These are phyloP conservation scores for Xylaria palmicola DNA, from an alignment of 495 filamentous ascomycete species.

Conservation along the genomic window DNA sequence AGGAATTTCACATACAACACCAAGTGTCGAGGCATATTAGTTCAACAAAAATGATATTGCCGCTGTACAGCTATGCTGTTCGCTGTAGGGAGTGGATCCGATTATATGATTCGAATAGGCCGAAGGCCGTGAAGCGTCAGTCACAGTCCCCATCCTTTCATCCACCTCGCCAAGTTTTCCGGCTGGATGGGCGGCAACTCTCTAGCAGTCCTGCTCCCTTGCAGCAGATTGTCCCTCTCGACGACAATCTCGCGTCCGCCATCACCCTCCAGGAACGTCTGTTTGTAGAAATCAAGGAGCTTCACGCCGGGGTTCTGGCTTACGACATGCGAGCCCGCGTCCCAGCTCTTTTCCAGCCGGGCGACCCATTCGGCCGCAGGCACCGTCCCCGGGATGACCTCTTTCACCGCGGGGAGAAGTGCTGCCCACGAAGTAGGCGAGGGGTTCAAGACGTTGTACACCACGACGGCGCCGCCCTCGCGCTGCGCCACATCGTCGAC, in stretches of 20 bases:
- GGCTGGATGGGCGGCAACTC: conserved; percentile 21
- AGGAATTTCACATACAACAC: too few species aligned
- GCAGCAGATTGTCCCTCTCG: conserved; percentile 18
- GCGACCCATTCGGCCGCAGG: conserved; percentile 23
- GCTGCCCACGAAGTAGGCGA: conserved; percentile 16
- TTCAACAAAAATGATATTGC: too few species aligned
- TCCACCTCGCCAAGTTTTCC: conserved; percentile 29
- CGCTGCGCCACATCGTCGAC: conserved; percentile 18
- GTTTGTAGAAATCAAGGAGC: conserved; percentile 27
- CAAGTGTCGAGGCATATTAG: too few species aligned
- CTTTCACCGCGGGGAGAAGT: conserved; percentile 23
- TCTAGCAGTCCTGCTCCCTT: conserved; percentile 25
- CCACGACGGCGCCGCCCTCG: conserved; percentile 13
- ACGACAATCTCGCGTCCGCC: conserved; percentile 18
- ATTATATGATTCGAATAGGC: too few species aligned
- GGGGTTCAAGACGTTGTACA: conserved; percentile 30
- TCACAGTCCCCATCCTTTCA: conserved; percentile 25
- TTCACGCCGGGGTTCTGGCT: conserved; percentile 27
- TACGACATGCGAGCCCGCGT: conserved; percentile 5
- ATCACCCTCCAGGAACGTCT: conserved; percentile 18
- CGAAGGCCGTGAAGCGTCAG: too few species aligned
- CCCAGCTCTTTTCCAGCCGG: conserved; percentile 21
- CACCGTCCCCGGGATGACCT: conserved; percentile 11
- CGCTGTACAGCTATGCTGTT: too few species aligned
- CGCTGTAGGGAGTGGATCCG: too few species aligned